Conservation (phyloP, 2,329 filamentous ascomycete species). For the Pyricularia sp. region DNA sequence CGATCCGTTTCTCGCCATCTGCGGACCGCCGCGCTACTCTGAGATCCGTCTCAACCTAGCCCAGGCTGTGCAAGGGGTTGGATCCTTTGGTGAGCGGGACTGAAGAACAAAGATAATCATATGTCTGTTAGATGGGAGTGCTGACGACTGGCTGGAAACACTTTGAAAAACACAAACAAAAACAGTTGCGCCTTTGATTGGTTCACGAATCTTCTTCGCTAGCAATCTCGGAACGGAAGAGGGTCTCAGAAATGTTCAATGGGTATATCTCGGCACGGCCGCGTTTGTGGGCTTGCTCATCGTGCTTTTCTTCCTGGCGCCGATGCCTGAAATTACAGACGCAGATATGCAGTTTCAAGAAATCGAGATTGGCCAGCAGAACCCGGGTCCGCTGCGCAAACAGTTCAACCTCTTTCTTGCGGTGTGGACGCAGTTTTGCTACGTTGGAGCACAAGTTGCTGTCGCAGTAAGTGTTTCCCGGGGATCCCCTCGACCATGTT, state of each 20-base stretch:
- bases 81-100: constrained; percentile 31
- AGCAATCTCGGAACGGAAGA: constrained; percentile 35
- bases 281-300: constrained; percentile 48
- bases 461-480: constrained; percentile 30
- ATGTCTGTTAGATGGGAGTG: background rate
- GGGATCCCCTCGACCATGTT: background rate
- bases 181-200: constrained; percentile 48
- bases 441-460: constrained; percentile 49
- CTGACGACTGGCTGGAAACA: background rate
- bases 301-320: constrained; percentile 46
- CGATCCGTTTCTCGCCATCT: constrained; percentile 42
- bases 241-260: constrained; percentile 51
- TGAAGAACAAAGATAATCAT: background rate
- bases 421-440: constrained; percentile 53
- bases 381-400: constrained; percentile 41
- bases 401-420: constrained; percentile 54
- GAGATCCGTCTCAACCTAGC: constrained; percentile 50
- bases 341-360: constrained; percentile 51
- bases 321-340: constrained; percentile 44
- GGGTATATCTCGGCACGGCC: constrained; percentile 55
- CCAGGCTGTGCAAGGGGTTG: constrained; percentile 49
- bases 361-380: constrained; percentile 26
- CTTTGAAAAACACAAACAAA: no score
- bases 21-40: constrained; percentile 48
- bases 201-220: constrained; percentile 52